Base-by-base conservation (phyloP, 1,284 basidiomycete genomes). In the Puccinia brachypodii region DNA sequence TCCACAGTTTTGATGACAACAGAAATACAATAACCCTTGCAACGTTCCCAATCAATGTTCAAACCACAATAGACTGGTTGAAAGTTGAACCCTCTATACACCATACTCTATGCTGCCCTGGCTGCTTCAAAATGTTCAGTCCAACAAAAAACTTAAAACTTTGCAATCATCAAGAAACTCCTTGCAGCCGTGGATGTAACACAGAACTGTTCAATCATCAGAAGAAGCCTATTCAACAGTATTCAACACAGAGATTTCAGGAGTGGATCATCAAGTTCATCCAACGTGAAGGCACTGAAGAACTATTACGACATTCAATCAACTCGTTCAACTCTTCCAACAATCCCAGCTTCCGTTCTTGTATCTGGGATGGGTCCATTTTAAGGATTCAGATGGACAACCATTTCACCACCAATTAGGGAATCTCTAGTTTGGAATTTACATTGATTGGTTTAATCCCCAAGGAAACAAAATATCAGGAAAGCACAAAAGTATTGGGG, bases 391-490 rank as follows among this genome's bases (percentile, higher is more conserved):
- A 0, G 50, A 79, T 7, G 25, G 38, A 4, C 11, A 71, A 13
- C 40, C 28, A 42, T 71, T 79, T 71, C 64, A 69, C 44, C 16
- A 40, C n/a, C 7, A 22, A 3, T 58, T 71, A 4, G 76, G 76
- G 8, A 79, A 79, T 60, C 33, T 79, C 4, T 79, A 47, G 0
- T 79, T 79, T 60, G 66, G 76, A 60, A 56, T 79, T 0, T 79
- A 69, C 31, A 3, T 79, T 44, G 66, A 79, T 60, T 79, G 76
- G 76, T 71, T 71, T 47, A 79, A 79, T 42, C 76, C 76, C 25
- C 53, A 56, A 56, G 76, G 76, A 7, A 79, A 71, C 50, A 79
- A 79, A n/a, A 60, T 60, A 22, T 71, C 66, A 13, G 66, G 76
- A 44, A 79, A 71, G 38, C 76, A 79, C 66, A 79, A 79, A 33